Evolutionary conservation across 2,329 filamentous ascomycete species (phyloP).

Genomic region (Exophiala oligosperma): DNA sequence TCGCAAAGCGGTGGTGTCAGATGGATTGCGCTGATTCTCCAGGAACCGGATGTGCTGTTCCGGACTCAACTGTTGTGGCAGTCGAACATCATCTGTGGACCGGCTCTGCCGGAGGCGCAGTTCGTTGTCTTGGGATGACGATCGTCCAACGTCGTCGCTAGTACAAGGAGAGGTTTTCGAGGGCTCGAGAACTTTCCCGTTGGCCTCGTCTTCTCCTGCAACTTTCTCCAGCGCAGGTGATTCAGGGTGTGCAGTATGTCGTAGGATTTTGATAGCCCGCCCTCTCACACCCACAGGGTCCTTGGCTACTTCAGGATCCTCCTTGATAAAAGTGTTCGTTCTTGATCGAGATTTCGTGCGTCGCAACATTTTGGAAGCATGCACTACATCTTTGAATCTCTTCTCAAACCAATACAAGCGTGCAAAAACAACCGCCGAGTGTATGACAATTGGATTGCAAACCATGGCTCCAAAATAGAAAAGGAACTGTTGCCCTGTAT

Average conservation of each 20-base stretch:
- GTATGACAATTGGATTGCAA: conserved; percentile 80
- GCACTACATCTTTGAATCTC: conserved; percentile 80
- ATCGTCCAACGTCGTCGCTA: background rate
- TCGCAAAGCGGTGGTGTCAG: conserved; percentile 71
- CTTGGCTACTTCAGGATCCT: conserved; percentile 33
- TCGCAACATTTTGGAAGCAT: conserved; percentile 68
- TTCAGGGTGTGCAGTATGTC: conserved; percentile 20
- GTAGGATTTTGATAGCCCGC: conserved; percentile 34
- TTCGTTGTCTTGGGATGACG: conserved; percentile 45
- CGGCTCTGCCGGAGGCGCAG: conserved; percentile 3
- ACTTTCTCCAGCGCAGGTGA: conserved; percentile 10
- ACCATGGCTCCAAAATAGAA: conserved; percentile 71
- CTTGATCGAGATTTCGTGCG: conserved; percentile 56
- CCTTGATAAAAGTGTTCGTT: conserved; percentile 48
- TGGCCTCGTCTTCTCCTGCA: conserved; percentile 11
- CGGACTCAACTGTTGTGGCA: conserved; percentile 57
- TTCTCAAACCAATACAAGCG: conserved; percentile 98
- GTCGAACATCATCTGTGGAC: conserved; percentile 48
- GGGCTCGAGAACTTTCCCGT: conserved; percentile 26
- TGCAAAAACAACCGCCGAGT: conserved; percentile 84
- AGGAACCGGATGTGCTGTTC: conserved; percentile 87
- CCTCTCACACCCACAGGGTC: conserved; percentile 28
- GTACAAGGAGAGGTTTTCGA: conserved; percentile 17
- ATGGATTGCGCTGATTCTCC: conserved; percentile 74
- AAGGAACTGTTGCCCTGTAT: conserved; percentile 71